Evolutionary conservation across 2,329 filamentous ascomycete genomes (phyloP).

Genomic region (Alternaria conjuncta): DNA sequence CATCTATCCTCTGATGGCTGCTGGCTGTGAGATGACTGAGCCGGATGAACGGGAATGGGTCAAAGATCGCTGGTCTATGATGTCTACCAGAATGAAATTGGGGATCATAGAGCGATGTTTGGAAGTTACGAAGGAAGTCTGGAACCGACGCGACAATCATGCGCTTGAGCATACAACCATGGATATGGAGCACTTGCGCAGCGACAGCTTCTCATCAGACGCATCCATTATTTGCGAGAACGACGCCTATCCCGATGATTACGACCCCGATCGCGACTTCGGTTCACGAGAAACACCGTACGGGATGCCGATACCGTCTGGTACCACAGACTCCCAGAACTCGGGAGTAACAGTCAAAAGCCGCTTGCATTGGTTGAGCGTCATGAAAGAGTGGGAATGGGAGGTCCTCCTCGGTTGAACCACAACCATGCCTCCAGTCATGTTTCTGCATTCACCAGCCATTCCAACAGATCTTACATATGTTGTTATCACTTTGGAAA

Average conservation of each 20-base stretch:
- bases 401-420: conserved; percentile 51
- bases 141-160: conserved; percentile 66
- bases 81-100: conserved; percentile 68
- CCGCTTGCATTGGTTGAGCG: conserved; percentile 70
- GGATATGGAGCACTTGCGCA: background rate
- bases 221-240: conserved; percentile 32
- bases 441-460: background rate
- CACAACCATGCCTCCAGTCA: background rate
- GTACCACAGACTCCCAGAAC: conserved; percentile 54
- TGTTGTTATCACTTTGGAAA: background rate
- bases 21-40: conserved; percentile 67
- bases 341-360: conserved; percentile 70
- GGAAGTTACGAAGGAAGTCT: conserved; percentile 71
- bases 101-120: conserved; percentile 71
- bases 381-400: conserved; percentile 77
- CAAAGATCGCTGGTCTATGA: conserved; percentile 65
- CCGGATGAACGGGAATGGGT: conserved; percentile 70
- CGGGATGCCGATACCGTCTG: background rate
- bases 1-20: conserved; percentile 72
- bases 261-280: conserved; percentile 23
- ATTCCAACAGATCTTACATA: background rate
- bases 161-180: conserved; percentile 40
- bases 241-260: conserved; percentile 25
- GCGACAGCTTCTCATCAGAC: conserved; percentile 14
- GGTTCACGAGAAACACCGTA: conserved; percentile 18